A percentile compares a stretch with the other conserved stretches of the same genome.
phyloP scores from a whole-genome alignment of 768 basidiomycete genomes.

The Lentinus brumalis region DNA sequence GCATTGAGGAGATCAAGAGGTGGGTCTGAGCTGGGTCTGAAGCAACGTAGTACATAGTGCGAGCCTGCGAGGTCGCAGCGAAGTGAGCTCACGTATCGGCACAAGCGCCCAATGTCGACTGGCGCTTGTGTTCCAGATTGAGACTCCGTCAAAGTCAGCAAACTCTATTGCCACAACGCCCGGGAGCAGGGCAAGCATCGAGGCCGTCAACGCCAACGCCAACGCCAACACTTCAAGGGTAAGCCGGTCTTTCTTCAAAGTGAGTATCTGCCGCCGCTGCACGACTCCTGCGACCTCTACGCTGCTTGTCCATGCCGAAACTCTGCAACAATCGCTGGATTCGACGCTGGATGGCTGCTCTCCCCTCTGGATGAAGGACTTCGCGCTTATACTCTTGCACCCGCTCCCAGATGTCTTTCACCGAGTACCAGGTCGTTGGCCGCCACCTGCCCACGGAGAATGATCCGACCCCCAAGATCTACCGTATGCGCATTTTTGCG shows the following conservation, averaged over 20 bases:
- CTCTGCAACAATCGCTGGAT: slow-evolving; percentile 8
- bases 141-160: slow-evolving; percentile 17
- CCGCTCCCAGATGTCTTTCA: slow-evolving; percentile 63
- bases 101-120: background rate
- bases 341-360: slow-evolving; percentile 34
- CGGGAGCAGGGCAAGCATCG: slow-evolving; percentile 10
- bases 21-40: no score
- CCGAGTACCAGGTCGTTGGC: slow-evolving; percentile 96
- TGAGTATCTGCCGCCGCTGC: slow-evolving; percentile 8
- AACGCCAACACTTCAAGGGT: slow-evolving; percentile 24
- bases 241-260: slow-evolving; percentile 23
- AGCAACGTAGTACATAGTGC: no score
- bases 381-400: slow-evolving; percentile 21
- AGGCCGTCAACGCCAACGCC: slow-evolving; percentile 22
- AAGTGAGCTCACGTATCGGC: no score
- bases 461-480: slow-evolving; percentile 96
- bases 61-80: no score
- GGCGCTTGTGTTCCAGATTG: background rate
- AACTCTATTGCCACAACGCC: slow-evolving; percentile 22
- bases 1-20: no score
- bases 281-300: background rate
- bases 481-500: slow-evolving; percentile 99
- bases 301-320: slow-evolving; percentile 8
- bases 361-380: slow-evolving; percentile 25
- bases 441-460: slow-evolving; percentile 94